phyloP scores from a whole-genome alignment of 2,329 filamentous ascomycete genomes.

The Diaporthe eres region DNA sequence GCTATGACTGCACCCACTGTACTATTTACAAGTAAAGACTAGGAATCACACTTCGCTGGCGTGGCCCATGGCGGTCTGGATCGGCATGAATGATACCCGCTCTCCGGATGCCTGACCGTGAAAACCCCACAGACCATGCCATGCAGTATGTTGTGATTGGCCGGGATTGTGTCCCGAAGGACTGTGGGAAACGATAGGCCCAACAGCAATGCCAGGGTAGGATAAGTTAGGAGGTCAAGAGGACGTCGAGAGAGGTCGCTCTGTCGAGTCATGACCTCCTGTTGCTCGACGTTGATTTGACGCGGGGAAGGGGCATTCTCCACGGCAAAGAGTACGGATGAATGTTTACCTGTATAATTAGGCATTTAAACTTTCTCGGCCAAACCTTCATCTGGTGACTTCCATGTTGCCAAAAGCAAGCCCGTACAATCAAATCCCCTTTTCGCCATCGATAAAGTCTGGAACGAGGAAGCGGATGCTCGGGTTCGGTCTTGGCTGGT shows the following conservation, averaged over 20 bases:
- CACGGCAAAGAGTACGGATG: background rate
- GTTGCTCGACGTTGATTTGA: conserved; percentile 1
- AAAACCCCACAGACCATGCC: too few species aligned
- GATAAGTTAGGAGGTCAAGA: background rate
- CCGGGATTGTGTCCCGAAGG: too few species aligned
- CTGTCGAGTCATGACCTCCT: conserved; percentile 28
- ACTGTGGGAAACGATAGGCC: background rate
- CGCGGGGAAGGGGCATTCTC: background rate
- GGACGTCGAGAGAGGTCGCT: background rate
- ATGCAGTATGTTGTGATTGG: background rate
- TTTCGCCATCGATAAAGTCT: background rate
- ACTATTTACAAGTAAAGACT: background rate
- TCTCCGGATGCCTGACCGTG: background rate
- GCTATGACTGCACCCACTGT: background rate
- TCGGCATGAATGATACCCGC: background rate
- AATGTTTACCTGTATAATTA: background rate
- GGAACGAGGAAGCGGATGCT: background rate
- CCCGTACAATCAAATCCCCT: too few species aligned
- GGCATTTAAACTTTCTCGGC: conserved; percentile 5
- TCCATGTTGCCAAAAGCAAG: background rate
- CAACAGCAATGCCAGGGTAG: background rate
- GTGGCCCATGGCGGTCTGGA: background rate
- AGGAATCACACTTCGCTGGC: background rate
- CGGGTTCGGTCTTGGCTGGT: background rate
- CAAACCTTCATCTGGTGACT: conserved; percentile 14